A percentile compares a stretch with the other conserved stretches of the same genome.
Evolutionary conservation across 257 asterid species (phyloP).

Genomic region (Petunia axillaris): DNA sequence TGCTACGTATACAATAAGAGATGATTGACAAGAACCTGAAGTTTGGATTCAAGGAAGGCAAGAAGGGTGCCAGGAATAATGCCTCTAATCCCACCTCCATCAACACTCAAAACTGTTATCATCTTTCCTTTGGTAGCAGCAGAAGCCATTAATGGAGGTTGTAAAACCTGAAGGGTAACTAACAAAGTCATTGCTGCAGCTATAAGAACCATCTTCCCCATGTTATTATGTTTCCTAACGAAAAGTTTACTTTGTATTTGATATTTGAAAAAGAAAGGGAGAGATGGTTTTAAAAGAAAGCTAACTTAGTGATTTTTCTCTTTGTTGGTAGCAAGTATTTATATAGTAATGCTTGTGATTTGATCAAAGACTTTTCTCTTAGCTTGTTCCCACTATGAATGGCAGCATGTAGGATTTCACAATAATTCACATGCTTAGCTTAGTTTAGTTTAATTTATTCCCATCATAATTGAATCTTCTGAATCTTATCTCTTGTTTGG

Average conservation of each 20-base stretch:
- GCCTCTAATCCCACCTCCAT: slow-evolving; percentile 76
- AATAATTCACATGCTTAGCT: neutral
- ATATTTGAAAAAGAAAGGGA: neutral
- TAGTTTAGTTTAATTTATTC: neutral
- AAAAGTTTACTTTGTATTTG: neutral
- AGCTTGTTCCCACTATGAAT: neutral
- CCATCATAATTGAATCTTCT: neutral
- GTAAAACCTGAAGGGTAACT: slow-evolving; percentile 24
- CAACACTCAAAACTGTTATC: slow-evolving; percentile 57
- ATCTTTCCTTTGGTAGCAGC: slow-evolving; percentile 46
- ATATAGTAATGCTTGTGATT: neutral
- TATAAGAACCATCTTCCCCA: slow-evolving; percentile 41
- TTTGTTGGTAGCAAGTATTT: slow-evolving; percentile 1
- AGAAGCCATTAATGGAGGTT: slow-evolving; percentile 28
- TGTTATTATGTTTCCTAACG: slow-evolving; percentile 1
- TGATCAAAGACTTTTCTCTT: slow-evolving; percentile 1
- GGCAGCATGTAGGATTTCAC: neutral
- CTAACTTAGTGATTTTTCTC: neutral
- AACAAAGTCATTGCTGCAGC: slow-evolving; percentile 37
- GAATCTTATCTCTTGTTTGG: neutral
- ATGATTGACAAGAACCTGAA: slow-evolving; percentile 42
- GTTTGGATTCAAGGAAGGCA: slow-evolving; percentile 57
- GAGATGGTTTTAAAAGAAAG: neutral
- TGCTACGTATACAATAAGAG: neutral
- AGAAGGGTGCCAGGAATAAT: slow-evolving; percentile 55